phyloP scores from a whole-genome alignment of 2,329 filamentous ascomycete genomes.

The Fusarium tuaranense region DNA sequence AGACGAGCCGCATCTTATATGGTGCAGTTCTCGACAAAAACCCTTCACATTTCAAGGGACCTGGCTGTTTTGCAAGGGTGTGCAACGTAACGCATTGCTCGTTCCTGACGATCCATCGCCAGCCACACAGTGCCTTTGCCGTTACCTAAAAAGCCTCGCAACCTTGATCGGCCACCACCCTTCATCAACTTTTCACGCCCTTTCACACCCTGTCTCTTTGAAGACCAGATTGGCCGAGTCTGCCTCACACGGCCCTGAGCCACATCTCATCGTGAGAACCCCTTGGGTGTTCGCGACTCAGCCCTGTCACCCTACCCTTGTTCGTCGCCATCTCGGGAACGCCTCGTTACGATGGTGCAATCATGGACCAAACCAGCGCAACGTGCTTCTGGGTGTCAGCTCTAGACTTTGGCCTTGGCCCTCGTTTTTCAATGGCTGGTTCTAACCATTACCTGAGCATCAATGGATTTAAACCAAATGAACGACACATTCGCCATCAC shows the following conservation, averaged over 20 bases:
- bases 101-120: constrained; percentile 40
- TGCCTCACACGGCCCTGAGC: constrained; percentile 2
- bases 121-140: constrained; percentile 26
- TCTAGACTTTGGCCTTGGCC: constrained; percentile 4
- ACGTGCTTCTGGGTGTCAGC: constrained; percentile 31
- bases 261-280: constrained; percentile 13
- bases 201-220: constrained; percentile 9
- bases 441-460: background rate
- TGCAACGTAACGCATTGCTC: constrained; percentile 33
- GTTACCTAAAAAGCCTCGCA: constrained; percentile 32
- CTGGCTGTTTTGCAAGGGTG: constrained; percentile 15
- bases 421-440: constrained; percentile 18
- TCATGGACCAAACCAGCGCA: constrained; percentile 29
- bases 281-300: constrained; percentile 23
- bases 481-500: constrained; percentile 18
- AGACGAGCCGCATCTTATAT: constrained; percentile 29
- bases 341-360: constrained; percentile 34
- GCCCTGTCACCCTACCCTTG: constrained; percentile 29
- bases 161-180: constrained; percentile 4
- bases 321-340: constrained; percentile 19
- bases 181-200: constrained; percentile 1
- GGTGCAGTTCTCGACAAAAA: constrained; percentile 31
- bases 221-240: background rate
- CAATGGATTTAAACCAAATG: background rate
- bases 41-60: constrained; percentile 8